Percentiles rank a stretch among this genome's conserved stretches.
Conservation (phyloP, 495 filamentous ascomycete genomes). For the Podospora conica region DNA sequence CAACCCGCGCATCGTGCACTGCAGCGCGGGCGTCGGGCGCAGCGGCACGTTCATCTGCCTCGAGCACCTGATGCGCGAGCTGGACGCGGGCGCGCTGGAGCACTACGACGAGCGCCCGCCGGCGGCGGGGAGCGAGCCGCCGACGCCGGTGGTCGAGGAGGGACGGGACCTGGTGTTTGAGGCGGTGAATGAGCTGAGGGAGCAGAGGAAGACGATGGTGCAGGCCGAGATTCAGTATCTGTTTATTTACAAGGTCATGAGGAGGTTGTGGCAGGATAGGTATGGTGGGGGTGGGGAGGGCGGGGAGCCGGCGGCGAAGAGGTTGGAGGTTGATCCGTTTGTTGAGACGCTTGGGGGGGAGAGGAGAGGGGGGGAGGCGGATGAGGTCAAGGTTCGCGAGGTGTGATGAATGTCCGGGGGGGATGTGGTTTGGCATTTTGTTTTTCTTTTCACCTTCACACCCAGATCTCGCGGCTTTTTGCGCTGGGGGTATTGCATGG, state of each 20-base stretch:
- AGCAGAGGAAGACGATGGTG: constrained; percentile 95
- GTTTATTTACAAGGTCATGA: constrained; percentile 85
- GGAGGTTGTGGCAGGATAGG: constrained; percentile 60
- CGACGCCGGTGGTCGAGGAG: constrained; percentile 11
- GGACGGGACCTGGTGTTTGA: constrained; percentile 52
- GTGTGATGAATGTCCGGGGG: background rate
- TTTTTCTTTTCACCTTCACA: background rate
- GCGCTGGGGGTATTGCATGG: background rate
- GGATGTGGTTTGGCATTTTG: background rate
- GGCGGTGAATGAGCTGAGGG: constrained; percentile 72
- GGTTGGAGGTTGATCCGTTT: constrained; percentile 40
- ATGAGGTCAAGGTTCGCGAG: background rate
- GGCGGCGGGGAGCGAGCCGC: background rate
- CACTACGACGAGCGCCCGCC: constrained; percentile 18
- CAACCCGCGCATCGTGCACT: constrained; percentile 87
- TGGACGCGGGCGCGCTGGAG: constrained; percentile 68
- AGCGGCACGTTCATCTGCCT: constrained; percentile 94
- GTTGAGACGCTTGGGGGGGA: constrained; percentile 7
- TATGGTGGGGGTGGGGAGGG: constrained; percentile 33
- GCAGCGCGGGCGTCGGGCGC: constrained; percentile 88
- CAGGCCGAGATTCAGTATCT: constrained; percentile 79
- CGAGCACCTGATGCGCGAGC: constrained; percentile 77
- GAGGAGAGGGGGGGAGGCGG: background rate
- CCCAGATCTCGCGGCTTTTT: background rate
- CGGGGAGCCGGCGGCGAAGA: constrained; percentile 41